Base-by-base conservation (phyloP, 768 basidiomycete genomes). In the Podaxis sp. region DNA sequence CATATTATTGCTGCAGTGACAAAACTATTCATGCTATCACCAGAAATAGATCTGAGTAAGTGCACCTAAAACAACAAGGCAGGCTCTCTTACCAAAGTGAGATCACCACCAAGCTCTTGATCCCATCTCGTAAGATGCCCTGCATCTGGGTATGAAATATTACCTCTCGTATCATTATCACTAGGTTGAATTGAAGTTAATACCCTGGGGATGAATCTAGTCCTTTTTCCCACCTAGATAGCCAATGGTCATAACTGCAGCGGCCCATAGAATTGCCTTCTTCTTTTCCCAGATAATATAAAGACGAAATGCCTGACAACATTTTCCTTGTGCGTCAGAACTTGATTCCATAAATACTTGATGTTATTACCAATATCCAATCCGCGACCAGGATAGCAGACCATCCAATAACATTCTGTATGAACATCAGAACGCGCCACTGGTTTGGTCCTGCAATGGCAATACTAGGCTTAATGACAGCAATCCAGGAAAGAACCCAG, bases 251-350 rank as follows among this genome's bases (percentile, higher is more conserved):
- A 49, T 17, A 22, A 37, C 8, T 6, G 9, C n/a, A 17, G 19
- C 41, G 37, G 13, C 29, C 57, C 47, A 37, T 15, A 58, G 43
- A 17, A 58, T n/a, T 7, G 22, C 15, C 15, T 49, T 50, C 19
- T 27, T 47, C 33, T 11, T 37, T 15, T 50, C 46, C 57, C 43
- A 58, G 9, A 58, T 49, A 49, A 50, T 58, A 24, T 58, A 58
- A 6, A 58, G 33, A 19, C 47, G 57, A 58, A 36, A 58, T 11
- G 36, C 25, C 57, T 58, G 13, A 9, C 12, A 19, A 9, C n/a
- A 33, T 9, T 24, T 2, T 9, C 13, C n/a, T 25, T 9, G 9
- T 33, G 25, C 0, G 29, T 25, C 25, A 57, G 19, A 36, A n/a
- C 19, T 11, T 6, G 17, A n/a, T 4, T 36, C n/a, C 19, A 6